phyloP scores from a whole-genome alignment of 192 early-diverging fungal species.

The Coemansia sp. region DNA sequence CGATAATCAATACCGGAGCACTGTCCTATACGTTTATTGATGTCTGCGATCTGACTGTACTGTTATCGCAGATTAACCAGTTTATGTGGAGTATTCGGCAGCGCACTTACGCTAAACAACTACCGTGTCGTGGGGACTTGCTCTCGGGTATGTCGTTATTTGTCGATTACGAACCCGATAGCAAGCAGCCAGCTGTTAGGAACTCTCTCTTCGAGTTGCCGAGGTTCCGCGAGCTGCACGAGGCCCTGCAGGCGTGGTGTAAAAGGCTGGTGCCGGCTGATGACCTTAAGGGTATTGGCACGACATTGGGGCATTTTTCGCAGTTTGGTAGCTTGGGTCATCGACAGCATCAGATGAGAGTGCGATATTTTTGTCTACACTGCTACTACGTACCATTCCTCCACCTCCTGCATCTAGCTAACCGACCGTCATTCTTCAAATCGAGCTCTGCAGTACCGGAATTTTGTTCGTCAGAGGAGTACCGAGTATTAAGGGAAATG shows the following conservation, averaged over 20 bases:
- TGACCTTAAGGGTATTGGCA: constrained; percentile 11
- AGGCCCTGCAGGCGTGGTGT: constrained; percentile 28
- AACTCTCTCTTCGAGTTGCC: constrained; percentile 32
- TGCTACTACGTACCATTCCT: constrained; percentile 41
- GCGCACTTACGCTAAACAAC: neutral
- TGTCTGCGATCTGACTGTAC: constrained; percentile 32
- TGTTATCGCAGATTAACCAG: constrained; percentile 39
- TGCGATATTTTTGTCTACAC: constrained; percentile 45
- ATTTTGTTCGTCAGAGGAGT: constrained; percentile 24
- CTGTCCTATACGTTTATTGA: constrained; percentile 52
- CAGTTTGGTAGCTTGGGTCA: constrained; percentile 32
- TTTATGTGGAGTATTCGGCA: constrained; percentile 46
- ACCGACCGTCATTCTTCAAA: constrained; percentile 48
- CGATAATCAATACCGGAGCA: constrained; percentile 24
- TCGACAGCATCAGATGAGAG: constrained; percentile 44
- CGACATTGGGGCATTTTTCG: constrained; percentile 16
- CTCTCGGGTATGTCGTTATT: constrained; percentile 22
- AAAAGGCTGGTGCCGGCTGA: constrained; percentile 36
- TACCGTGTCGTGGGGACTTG: constrained; percentile 11
- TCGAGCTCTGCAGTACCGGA: neutral
- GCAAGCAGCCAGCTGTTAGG: constrained; percentile 15
- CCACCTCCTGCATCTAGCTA: constrained; percentile 37
- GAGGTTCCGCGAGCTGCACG: constrained; percentile 26
- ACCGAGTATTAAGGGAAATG: constrained; percentile 36
- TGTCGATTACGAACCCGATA: neutral